These are phyloP conservation scores for Colletotrichum brevisporum DNA, from an alignment of 2,329 filamentous ascomycete species.

Conservation along the genomic window DNA sequence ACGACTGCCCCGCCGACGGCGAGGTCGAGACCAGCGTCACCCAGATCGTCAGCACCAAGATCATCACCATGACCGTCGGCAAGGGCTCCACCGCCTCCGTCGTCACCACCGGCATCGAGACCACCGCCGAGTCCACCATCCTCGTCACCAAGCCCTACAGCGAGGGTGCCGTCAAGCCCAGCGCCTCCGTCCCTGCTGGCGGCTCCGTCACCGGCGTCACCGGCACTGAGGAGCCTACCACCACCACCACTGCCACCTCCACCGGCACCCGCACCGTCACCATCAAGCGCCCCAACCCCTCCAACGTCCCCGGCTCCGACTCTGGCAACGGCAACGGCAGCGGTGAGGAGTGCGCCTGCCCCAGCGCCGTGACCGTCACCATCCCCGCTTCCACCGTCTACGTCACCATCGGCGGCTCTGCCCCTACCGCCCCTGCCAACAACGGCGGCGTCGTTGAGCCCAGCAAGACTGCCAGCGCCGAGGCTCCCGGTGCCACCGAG, in stretches of 20 bases:
- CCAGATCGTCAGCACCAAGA: constrained; percentile 50
- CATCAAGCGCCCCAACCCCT: constrained; percentile 44
- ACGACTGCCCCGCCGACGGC: constrained; percentile 37
- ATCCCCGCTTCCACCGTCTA: constrained; percentile 47
- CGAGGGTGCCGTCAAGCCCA: constrained; percentile 9
- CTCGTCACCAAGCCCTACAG: constrained; percentile 43
- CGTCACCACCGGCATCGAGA: constrained; percentile 60
- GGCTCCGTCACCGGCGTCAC: constrained; percentile 37
- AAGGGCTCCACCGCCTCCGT: constrained; percentile 49
- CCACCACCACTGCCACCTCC: constrained; percentile 55
- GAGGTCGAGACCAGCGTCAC: constrained; percentile 44
- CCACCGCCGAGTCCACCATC: constrained; percentile 57
- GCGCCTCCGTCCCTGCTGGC: constrained; percentile 10
- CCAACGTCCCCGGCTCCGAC: constrained; percentile 21
- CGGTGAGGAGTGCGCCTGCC: constrained; percentile 38
- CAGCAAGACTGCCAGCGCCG: constrained; percentile 42
- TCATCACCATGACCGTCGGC: constrained; percentile 53
- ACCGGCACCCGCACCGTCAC: constrained; percentile 54
- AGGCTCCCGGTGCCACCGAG: constrained; percentile 44
- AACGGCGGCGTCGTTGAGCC: constrained; percentile 28
- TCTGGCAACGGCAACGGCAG: constrained; percentile 22
- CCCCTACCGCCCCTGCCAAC: constrained; percentile 26
- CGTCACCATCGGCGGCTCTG: constrained; percentile 44
- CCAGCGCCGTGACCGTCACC: constrained; percentile 44
- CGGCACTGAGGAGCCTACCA: constrained; percentile 48